Percentiles rank a stretch among this genome's conserved stretches.
Evolutionary conservation across 352 stramenopile species (phyloP).

Genomic region (Phytophthora pini): DNA sequence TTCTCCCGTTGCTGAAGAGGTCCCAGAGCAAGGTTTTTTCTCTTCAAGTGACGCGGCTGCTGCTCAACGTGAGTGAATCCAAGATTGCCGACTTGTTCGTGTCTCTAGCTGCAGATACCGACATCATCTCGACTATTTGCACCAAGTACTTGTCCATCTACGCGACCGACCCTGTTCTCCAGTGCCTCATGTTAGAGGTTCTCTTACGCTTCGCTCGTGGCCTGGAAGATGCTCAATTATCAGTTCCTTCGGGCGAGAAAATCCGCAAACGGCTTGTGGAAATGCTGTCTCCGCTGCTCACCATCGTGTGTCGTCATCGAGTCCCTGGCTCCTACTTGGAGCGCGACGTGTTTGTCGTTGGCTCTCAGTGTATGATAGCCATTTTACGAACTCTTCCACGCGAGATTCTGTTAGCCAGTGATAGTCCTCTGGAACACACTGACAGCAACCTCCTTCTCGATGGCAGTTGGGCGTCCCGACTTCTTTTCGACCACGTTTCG

Average conservation of each 20-base stretch:
- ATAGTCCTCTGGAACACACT: constrained; percentile 37
- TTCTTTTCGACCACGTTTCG: constrained; percentile 69
- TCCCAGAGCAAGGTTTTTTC: constrained; percentile 40
- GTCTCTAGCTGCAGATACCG: constrained; percentile 65
- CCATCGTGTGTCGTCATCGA: constrained; percentile 57
- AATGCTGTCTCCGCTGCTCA: constrained; percentile 53
- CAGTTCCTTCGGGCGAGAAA: constrained; percentile 32
- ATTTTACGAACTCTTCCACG: constrained; percentile 38
- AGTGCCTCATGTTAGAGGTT: constrained; percentile 51
- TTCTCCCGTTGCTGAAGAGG: constrained; percentile 55
- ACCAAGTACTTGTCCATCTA: constrained; percentile 54
- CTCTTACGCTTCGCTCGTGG: constrained; percentile 41
- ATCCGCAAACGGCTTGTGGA: constrained; percentile 48
- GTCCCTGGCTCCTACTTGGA: constrained; percentile 61
- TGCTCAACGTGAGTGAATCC: constrained; percentile 57
- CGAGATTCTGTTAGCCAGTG: constrained; percentile 23
- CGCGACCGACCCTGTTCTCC: constrained; percentile 48
- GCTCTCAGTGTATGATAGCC: constrained; percentile 46
- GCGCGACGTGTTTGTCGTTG: constrained; percentile 45
- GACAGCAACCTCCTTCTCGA: constrained; percentile 48
- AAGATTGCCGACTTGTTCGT: constrained; percentile 58
- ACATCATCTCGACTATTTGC: constrained; percentile 55
- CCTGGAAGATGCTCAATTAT: constrained; percentile 20
- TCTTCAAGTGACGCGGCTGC: constrained; percentile 48
- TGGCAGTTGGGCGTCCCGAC: constrained; percentile 55